Evolutionary conservation across 2,329 filamentous ascomycete genomes (phyloP), one percentile per base, ranked within the genome.

Genomic region (Chaetothyriales sp.): DNA sequence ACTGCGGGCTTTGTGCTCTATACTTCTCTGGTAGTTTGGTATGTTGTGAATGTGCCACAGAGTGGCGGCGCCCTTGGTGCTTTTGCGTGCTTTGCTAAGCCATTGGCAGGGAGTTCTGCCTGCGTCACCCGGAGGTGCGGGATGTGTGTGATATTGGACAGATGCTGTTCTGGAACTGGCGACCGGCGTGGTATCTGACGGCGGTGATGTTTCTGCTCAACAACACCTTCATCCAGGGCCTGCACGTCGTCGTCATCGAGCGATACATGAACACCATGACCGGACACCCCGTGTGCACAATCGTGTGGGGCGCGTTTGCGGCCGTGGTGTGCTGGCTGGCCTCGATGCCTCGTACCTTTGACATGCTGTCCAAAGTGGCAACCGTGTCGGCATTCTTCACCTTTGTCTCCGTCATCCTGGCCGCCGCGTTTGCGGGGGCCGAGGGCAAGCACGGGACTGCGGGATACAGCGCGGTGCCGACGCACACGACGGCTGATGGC

Each of bases 121-220:
- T 95, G 53, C 81, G 88, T 47, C 88, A 95, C 64, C 89, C 89
- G 0, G 87, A 95, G 66, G 82, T 94, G 54, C 82, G 88, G 60
- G 89, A 95, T 70, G 86, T 95, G 13, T 95, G 89, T 65, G 89
- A 95, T 65, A 86, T 95, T 64, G 89, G 89, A n/a, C 87, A 95
- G 67, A 89, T 89, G 77, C 78, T 95, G 19, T 95, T 94, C 69
- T 94, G 85, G 82, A 83, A 84, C 58, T 82, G 86, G 66, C 80
- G 77, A 54, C 86, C 83, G 78, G 80, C 76, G 2, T 83, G 80
- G 72, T 81, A 73, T 61, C 70, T 75, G 51, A 83, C 80, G 1
- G 89, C 87, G 1, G 70, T 87, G 65, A 94, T 94, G 85, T 95
- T 95, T 67, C 71, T 95, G 46, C 68, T 95, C 56, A 95, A 95